Base-by-base conservation (phyloP, 2,329 filamentous ascomycete species). In the Sphaerulina vaccinii region DNA sequence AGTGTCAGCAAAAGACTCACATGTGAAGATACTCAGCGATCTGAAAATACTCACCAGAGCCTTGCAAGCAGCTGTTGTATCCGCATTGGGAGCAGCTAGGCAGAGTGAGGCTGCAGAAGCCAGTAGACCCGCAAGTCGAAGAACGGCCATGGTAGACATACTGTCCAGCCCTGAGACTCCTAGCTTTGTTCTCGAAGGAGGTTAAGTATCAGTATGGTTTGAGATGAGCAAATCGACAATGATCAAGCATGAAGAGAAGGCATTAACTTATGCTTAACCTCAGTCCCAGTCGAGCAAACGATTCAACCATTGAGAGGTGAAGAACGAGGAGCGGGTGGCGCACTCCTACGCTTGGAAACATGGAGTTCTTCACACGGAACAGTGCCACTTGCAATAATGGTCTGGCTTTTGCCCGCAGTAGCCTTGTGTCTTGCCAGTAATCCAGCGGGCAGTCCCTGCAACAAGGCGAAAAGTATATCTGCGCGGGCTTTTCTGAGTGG, bases 61-160 rank as follows among this genome's bases (percentile, higher is more conserved):
- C 32, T 46, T 46, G 36, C 51, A 54, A 18, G 46, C 40, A 21
- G 51, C 51, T 11, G 46, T 36, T 33, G 51, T 40, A 24, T 54
- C 40, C 23, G 46, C 46, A 27, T 50, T 54, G 1, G 51, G 51
- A 27, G 46, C 51, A 33, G 45, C 45, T 15, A 45, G 7, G 36
- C 21, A 24, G 22, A 36, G 40, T 19, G 46, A 50, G 9, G 49
- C 29, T 5, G 46, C 32, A 2, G 46, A 46, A 16, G 39, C 24
- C 4, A 54, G 16, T 5, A 46, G 11, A 9, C 45, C 22, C 22
- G 33, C 36, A 16, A 33, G 11, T 27, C 23, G 42, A 41, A 46
- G 21, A n/a, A 44, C 10, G 38, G 19, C 36, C 27, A 18, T 15
- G 5, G 21, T 37, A 36, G 48, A 19, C 39, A 50, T 50, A 13